Conservation (phyloP, 1,284 basidiomycete species). For the Pisolithus thermaeus region DNA sequence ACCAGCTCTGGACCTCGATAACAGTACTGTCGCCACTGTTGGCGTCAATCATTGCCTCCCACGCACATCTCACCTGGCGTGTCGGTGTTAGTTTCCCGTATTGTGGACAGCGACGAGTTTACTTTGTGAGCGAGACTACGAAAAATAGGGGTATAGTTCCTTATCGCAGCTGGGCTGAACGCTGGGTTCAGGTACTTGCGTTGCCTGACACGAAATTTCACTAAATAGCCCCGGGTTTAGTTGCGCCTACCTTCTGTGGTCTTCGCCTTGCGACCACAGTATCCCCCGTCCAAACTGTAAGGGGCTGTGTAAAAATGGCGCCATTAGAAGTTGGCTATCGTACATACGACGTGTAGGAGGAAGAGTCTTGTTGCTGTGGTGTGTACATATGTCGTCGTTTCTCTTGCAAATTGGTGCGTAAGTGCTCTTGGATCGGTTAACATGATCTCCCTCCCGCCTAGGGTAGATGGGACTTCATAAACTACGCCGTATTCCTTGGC, state of each 20-base stretch:
- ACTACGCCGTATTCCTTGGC: conserved; percentile 42
- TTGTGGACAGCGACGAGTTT: background rate
- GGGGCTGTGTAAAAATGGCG: background rate
- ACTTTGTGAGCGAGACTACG: conserved; percentile 36
- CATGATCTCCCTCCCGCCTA: conserved; percentile 40
- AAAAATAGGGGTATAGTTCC: conserved; percentile 38
- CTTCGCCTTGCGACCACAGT: conserved; percentile 17
- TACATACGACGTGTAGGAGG: background rate
- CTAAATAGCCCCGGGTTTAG: background rate
- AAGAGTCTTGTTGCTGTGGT: conserved; percentile 29
- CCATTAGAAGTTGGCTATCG: background rate
- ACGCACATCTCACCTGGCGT: conserved; percentile 40
- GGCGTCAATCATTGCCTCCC: conserved; percentile 41
- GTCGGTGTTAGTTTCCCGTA: background rate
- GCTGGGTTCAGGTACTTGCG: conserved; percentile 42
- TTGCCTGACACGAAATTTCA: conserved; percentile 28
- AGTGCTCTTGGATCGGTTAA: conserved; percentile 52
- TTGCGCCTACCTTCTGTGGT: conserved; percentile 16
- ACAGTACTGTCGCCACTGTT: conserved; percentile 22
- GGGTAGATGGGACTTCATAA: conserved; percentile 36
- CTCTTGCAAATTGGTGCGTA: conserved; percentile 47
- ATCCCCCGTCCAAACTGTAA: conserved; percentile 18
- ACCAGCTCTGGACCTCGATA: conserved; percentile 42
- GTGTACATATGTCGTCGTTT: conserved; percentile 44
- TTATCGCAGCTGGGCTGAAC: conserved; percentile 43